Evolutionary conservation across 148 eudicot species (phyloP).

Genomic region (Arbutus unedo): DNA sequence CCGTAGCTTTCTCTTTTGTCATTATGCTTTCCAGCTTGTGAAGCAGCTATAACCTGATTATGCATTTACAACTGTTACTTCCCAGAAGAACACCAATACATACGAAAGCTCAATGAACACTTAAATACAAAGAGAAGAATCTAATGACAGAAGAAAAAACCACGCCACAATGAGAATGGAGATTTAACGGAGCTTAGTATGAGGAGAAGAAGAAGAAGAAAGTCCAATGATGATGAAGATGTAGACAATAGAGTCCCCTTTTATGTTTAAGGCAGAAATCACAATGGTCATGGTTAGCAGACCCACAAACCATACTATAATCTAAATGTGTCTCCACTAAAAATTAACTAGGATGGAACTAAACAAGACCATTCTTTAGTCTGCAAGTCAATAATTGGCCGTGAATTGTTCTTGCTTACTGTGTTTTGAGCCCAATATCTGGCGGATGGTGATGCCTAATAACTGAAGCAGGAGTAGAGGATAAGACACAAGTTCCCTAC

Average conservation of each 20-base stretch:
- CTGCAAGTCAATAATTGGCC: too few relatives aligned
- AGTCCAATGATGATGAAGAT: too few relatives aligned
- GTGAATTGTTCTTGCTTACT: not conserved
- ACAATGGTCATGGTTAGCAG: too few relatives aligned
- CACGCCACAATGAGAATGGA: not conserved
- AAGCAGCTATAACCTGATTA: slow-evolving; percentile 89
- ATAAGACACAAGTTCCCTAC: not conserved
- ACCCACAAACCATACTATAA: too few relatives aligned
- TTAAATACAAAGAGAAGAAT: not conserved
- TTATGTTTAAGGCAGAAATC: too few relatives aligned
- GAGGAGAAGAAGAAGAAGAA: too few relatives aligned
- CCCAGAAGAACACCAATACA: not conserved
- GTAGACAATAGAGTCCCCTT: too few relatives aligned
- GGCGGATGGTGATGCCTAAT: not conserved
- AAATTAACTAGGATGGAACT: too few relatives aligned
- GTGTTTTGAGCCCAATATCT: not conserved
- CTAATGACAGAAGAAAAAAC: not conserved
- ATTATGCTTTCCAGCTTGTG: slow-evolving; percentile 91
- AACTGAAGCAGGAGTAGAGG: not conserved
- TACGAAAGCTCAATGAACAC: not conserved
- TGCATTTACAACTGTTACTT: not conserved
- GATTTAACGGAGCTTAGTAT: not conserved
- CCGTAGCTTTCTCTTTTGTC: slow-evolving; percentile 92
- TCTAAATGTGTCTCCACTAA: too few relatives aligned
- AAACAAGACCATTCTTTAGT: too few relatives aligned